Base-by-base conservation (phyloP, 139 green algal genomes). In the Chlorella sp. region DNA sequence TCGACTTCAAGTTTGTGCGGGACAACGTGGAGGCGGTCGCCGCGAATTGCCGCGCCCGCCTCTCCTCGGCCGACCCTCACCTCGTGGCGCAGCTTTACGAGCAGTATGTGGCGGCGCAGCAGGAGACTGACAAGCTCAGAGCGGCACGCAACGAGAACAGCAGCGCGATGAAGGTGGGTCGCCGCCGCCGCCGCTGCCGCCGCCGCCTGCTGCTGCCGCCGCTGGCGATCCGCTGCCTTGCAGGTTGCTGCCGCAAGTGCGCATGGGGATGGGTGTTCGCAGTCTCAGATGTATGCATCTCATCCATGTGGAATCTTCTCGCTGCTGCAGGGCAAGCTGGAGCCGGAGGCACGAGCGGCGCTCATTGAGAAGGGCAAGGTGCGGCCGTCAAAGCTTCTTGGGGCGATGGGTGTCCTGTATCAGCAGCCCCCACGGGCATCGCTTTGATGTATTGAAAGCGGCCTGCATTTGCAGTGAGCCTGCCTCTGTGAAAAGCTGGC, bases 1-100 rank as follows among this genome's bases (percentile, higher is more conserved):
- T 98, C 2, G 96, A 98, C 80, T 99, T 98, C 85, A 96, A 94
- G 80, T 94, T 89, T 60, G 89, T 99, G 28, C 80, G 87, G 4
- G 87, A 88, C 65, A 88, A 88, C 70, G 39, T 87, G 23, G 92
- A 98, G 11, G 20, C 87, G 15, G 73, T 98, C 32, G 74, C 86
- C 1, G 44, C 89, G 0, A 99, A 99, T 82, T 93, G 88, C 71
- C 81, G 75, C 4, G 51, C 90, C 16, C 88, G 97, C 13, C 93
- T 95, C 60, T 93, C 89, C 67, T 73, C n/a, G 32, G 96, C 91
- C 15, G 87, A 99, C 74, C 94, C 95, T 20, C 73, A 84, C 0
- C 68, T 85, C 39, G 96, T 99, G 0, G 95, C 91, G 0, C 51
- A 88, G 56, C 90, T 99, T 20, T 99, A 99, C 86, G 93, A 98